Evolutionary conservation across 2,329 filamentous ascomycete genomes (phyloP).

Genomic region (Penicillium hordei): DNA sequence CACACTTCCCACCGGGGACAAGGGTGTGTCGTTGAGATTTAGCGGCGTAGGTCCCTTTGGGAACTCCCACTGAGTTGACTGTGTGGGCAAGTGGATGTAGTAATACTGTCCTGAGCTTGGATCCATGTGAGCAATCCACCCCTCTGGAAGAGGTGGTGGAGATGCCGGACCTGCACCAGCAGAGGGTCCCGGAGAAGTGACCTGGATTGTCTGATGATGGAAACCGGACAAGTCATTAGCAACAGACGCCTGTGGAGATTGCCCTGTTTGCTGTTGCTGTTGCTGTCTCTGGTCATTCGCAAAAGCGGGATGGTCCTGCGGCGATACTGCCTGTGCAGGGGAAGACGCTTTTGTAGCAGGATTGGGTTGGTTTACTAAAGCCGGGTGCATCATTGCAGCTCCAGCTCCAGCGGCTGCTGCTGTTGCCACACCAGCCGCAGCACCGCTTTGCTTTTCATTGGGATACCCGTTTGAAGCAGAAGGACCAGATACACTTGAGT

Average conservation of each 20-base stretch:
- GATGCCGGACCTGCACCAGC: slow-evolving; percentile 66
- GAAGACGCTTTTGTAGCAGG: slow-evolving; percentile 24
- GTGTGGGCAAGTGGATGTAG: slow-evolving; percentile 93
- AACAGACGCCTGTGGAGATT: slow-evolving; percentile 42
- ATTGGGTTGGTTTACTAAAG: slow-evolving; percentile 22
- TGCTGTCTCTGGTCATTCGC: slow-evolving; percentile 71
- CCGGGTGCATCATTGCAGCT: slow-evolving; percentile 27
- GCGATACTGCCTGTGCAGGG: slow-evolving; percentile 35
- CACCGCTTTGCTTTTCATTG: slow-evolving; percentile 69
- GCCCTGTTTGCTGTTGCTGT: slow-evolving; percentile 42
- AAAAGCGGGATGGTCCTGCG: slow-evolving; percentile 77
- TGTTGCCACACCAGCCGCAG: slow-evolving; percentile 23
- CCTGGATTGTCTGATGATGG: slow-evolving; percentile 27
- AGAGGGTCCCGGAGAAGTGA: slow-evolving; percentile 40
- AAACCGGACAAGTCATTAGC: slow-evolving; percentile 24
- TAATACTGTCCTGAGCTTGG: slow-evolving; percentile 97
- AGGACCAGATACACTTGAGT: slow-evolving; percentile 69
- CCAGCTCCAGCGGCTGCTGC: slow-evolving; percentile 11
- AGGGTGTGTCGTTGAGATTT: slow-evolving; percentile 74
- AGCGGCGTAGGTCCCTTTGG: slow-evolving; percentile 92
- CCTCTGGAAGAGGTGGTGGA: slow-evolving; percentile 90
- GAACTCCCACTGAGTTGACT: slow-evolving; percentile 98
- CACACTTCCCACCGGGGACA: slow-evolving; percentile 77
- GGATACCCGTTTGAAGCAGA: slow-evolving; percentile 62
- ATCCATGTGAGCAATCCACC: slow-evolving; percentile 96